A percentile compares a stretch with the other conserved stretches of the same genome.
These are phyloP conservation scores for Blepharisma undulans DNA, from an alignment of 169 alveolate genomes.

Conservation along the genomic window DNA sequence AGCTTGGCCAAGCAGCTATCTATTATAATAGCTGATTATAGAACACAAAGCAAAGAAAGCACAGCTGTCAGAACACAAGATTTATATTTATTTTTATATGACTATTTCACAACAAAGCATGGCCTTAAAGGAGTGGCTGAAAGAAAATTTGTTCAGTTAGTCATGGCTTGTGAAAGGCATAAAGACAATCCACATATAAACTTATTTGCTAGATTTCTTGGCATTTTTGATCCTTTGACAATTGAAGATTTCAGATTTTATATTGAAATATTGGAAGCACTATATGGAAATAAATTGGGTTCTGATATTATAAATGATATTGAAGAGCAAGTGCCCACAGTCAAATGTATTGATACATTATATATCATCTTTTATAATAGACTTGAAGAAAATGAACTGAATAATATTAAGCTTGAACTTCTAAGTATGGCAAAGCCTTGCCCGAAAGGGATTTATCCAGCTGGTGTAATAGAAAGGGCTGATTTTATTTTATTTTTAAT, in stretches of 20 bases:
- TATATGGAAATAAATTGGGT: background rate
- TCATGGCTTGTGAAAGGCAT: background rate
- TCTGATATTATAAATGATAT: background rate
- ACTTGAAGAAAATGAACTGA: background rate
- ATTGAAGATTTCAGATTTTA: background rate
- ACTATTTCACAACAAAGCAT: background rate
- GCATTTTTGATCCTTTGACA: conserved; percentile 15
- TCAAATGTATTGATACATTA: background rate
- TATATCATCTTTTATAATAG: background rate
- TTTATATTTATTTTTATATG: conserved; percentile 4
- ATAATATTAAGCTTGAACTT: background rate
- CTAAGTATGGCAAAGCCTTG: conserved; percentile 6
- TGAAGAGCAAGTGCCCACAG: background rate
- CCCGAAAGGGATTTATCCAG: background rate
- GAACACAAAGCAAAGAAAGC: background rate
- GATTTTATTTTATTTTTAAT: conserved; percentile 1
- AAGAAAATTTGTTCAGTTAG: background rate
- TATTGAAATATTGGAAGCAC: background rate
- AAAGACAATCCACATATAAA: background rate
- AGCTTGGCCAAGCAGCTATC: background rate
- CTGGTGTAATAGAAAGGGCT: background rate
- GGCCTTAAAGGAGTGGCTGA: conserved; percentile 11
- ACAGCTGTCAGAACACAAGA: background rate
- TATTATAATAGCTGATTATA: background rate
- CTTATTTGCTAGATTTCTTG: conserved; percentile 10